Evolutionary conservation across 495 filamentous ascomycete species (phyloP).

Genomic region (Daldinia caldariorum): DNA sequence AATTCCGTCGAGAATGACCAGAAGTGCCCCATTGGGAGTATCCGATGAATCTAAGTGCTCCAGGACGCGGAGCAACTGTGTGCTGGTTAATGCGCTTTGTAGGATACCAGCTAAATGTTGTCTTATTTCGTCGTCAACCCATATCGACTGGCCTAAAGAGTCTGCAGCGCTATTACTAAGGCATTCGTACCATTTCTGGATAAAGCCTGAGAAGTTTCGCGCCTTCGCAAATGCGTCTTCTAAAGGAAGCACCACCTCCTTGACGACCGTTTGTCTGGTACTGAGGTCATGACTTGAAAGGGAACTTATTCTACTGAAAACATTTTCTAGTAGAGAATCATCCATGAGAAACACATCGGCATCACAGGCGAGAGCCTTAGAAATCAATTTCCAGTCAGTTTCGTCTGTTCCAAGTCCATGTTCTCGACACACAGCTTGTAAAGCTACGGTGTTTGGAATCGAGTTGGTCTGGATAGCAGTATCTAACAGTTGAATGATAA

Average conservation of each 20-base stretch:
- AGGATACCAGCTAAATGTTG: slow-evolving; percentile 53
- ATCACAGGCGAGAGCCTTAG: slow-evolving; percentile 70
- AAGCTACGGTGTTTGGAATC: slow-evolving; percentile 44
- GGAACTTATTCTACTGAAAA: slow-evolving; percentile 38
- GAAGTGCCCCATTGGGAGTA: slow-evolving; percentile 43
- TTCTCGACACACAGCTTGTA: slow-evolving; percentile 54
- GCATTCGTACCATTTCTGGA: slow-evolving; percentile 72
- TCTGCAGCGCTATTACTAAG: slow-evolving; percentile 58
- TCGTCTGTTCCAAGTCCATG: slow-evolving; percentile 51
- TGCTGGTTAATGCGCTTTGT: slow-evolving; percentile 55
- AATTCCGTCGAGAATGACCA: slow-evolving; percentile 60
- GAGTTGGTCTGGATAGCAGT: slow-evolving; percentile 42
- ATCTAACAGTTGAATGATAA: slow-evolving; percentile 41
- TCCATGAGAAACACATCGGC: slow-evolving; percentile 71
- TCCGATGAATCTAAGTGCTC: slow-evolving; percentile 52
- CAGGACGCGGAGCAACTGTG: slow-evolving; percentile 59
- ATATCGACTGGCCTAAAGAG: slow-evolving; percentile 55
- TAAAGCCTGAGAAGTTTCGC: slow-evolving; percentile 72
- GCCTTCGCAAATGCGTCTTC: slow-evolving; percentile 70
- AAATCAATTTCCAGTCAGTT: slow-evolving; percentile 70
- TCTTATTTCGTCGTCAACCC: slow-evolving; percentile 71
- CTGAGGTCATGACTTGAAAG: slow-evolving; percentile 29
- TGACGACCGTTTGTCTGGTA: slow-evolving; percentile 42
- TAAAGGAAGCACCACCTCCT: slow-evolving; percentile 65
- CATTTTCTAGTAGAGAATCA: slow-evolving; percentile 19